Conservation (phyloP, 495 filamentous ascomycete species). For the Pseudomonodictys pantanalensis region DNA sequence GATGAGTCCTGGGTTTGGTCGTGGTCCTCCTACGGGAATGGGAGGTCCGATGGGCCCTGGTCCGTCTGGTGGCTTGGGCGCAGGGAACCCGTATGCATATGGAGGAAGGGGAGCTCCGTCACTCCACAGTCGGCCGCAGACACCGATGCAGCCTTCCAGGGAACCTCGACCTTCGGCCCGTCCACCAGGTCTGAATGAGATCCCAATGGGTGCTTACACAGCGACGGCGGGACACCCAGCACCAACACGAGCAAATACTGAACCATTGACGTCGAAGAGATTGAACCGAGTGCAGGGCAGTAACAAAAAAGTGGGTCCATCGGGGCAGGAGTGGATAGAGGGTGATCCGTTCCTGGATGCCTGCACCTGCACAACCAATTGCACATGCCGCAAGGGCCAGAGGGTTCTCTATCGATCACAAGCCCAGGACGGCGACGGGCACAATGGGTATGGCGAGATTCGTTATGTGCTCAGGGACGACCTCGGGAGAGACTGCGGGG, state of each 20-base stretch:
- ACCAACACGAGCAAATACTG: neutral
- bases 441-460: constrained; percentile 6
- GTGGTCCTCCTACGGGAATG: neutral
- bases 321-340: constrained; percentile 10
- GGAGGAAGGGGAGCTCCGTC: neutral
- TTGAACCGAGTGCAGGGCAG: neutral
- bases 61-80: neutral
- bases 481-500: constrained; percentile 13
- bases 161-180: neutral
- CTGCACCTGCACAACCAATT: constrained; percentile 16
- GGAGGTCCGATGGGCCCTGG: too few relatives aligned
- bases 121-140: neutral
- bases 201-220: constrained; percentile 3
- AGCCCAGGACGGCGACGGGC: neutral
- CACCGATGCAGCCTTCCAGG: neutral
- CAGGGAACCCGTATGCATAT: neutral
- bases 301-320: neutral
- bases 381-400: constrained; percentile 21
- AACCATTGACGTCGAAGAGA: neutral
- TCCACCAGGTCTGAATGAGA: neutral
- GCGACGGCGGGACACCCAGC: neutral
- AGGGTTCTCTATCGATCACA: constrained; percentile 9
- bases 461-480: constrained; percentile 16
- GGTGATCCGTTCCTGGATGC: constrained; percentile 24
- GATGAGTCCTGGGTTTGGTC: neutral